Base-by-base conservation (phyloP, 2,329 filamentous ascomycete genomes). In the Scedosporium aurantiacum region DNA sequence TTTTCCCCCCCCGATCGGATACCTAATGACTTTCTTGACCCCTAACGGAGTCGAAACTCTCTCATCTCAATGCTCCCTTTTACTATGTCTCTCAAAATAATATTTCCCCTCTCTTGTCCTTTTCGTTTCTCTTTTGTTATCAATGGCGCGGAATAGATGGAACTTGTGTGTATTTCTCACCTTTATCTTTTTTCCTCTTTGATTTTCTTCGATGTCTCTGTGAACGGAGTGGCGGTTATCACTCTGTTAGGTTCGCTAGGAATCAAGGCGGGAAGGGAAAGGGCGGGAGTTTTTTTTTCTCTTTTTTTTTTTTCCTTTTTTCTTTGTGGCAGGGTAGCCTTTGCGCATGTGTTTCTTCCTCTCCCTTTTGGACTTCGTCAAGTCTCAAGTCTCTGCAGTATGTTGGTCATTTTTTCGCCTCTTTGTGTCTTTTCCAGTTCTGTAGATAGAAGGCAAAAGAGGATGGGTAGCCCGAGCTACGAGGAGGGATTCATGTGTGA, bases 401-500 rank as follows among this genome's bases (percentile, higher is more conserved):
- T 16, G 50, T 54, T 37, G 32, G 32, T 23, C 50, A n/a, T 23
- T 21, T 50, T 60, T 28, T 50, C 55, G 40, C 32, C 40, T 43
- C 45, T 62, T 37, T 62, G 16, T 52, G 21, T 32, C 10, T 40
- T 58, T 57, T 58, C 27, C 28, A 16, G 27, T 56, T 41, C 55
- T 23, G 50, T 54, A 54, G 50, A 54, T 54, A 54, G 50, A 23
- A 54, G 50, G 23, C 21, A 27, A 25, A 23, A 23, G 7, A 27
- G 23, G 50, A 16, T 18, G 50, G 50, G 50, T 54, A 54, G 50
- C 50, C 50, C 50, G 50, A 54, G 50, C 50, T 54, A 54, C 50
- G 50, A 54, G 18, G 50, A 54, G 50, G 23, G 18, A 23, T 27
- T 54, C 5, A 54, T 54, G 23, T 54, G 50, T 54, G 50, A 54